These are phyloP conservation scores for Marchantia paleacea DNA, from an alignment of 225 moss, liverwort and hornwort genomes.

Conservation along the genomic window DNA sequence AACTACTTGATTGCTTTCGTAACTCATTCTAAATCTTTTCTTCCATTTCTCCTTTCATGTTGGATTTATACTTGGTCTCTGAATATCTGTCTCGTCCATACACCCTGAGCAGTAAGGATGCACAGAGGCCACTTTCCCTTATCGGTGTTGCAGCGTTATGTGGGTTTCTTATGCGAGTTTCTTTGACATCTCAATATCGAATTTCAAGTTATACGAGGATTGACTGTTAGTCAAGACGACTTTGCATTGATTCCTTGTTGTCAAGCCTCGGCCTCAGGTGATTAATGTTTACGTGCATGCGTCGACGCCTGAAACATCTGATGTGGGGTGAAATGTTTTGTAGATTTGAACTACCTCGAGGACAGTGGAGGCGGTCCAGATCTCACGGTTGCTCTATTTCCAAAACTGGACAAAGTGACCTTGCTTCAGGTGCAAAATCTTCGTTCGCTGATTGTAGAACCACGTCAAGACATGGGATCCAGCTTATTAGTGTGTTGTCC, in stretches of 20 bases:
- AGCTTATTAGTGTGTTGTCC: not conserved
- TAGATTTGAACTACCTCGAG: conserved; percentile 90
- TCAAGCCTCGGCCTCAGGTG: no score
- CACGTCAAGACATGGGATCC: not conserved
- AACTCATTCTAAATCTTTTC: not conserved
- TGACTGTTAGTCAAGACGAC: no score
- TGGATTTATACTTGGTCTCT: not conserved
- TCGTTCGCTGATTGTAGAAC: not conserved
- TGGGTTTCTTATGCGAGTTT: not conserved
- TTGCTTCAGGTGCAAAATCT: conserved; percentile 66
- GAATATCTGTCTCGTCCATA: not conserved
- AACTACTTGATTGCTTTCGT: not conserved
- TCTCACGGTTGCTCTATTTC: conserved; percentile 82
- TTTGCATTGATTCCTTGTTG: no score
- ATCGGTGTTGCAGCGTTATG: not conserved
- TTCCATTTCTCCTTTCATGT: not conserved
- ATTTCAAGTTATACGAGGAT: no score
- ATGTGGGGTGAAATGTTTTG: not conserved
- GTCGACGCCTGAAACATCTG: not conserved
- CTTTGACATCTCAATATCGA: not conserved
- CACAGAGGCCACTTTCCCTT: not conserved
- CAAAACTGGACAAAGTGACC: conserved; percentile 86
- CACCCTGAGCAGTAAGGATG: not conserved
- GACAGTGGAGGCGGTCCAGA: conserved; percentile 95
- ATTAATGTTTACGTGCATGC: no score